These are phyloP conservation scores for Brassica juncea DNA, from an alignment of 345 rosid genomes.

Conservation along the genomic window DNA sequence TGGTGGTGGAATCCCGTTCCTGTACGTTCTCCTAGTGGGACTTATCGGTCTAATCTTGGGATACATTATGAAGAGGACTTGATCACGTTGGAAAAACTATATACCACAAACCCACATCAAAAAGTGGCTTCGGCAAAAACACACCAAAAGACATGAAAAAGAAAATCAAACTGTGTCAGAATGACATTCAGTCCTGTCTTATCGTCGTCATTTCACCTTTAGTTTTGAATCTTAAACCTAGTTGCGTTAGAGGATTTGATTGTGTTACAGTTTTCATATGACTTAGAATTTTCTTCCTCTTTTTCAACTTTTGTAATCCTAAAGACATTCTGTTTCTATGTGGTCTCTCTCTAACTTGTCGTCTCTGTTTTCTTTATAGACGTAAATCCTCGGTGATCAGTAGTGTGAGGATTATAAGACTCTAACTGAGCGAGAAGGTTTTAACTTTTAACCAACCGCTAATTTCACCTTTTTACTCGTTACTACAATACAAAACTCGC, in stretches of 20 bases:
- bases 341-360: constrained; percentile 2
- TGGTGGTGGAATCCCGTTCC: constrained; percentile 47
- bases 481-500: constrained; percentile 17
- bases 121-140: constrained; percentile 9
- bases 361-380: neutral
- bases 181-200: constrained; percentile 23
- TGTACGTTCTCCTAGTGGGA: constrained; percentile 63
- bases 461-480: neutral
- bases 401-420: neutral
- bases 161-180: constrained; percentile 33
- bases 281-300: constrained; percentile 20
- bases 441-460: neutral
- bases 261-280: constrained; percentile 16
- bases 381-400: neutral
- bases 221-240: constrained; percentile 15
- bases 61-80: constrained; percentile 66
- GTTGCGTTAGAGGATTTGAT: constrained; percentile 16
- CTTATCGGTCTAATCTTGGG: constrained; percentile 71
- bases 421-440: neutral
- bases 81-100: constrained; percentile 19
- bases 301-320: neutral
- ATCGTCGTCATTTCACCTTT: constrained; percentile 27
- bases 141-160: constrained; percentile 16
- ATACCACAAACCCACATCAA: neutral
- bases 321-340: constrained; percentile 1